These are phyloP conservation scores for Epicoccum nigrum DNA, from an alignment of 2,329 filamentous ascomycete species.

Conservation along the genomic window DNA sequence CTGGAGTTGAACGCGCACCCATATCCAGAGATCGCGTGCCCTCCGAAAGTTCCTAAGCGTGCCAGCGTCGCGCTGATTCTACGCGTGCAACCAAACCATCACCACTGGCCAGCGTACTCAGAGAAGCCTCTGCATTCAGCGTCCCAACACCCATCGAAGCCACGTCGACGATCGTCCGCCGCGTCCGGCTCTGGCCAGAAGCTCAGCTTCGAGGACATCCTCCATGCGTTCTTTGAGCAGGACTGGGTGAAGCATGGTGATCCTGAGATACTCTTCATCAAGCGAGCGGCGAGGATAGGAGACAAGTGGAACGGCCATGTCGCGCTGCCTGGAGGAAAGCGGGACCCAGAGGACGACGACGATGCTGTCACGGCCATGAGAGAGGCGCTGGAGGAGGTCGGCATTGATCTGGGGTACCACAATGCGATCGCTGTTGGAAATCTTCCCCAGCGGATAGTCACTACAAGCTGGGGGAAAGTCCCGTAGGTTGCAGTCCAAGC, in stretches of 20 bases:
- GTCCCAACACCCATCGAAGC: constrained; percentile 23
- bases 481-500: constrained; percentile 54
- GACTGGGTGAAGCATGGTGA: constrained; percentile 70
- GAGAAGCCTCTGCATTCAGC: constrained; percentile 24
- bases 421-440: constrained; percentile 61
- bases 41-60: constrained; percentile 60
- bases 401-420: constrained; percentile 61
- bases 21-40: constrained; percentile 57
- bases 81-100: constrained; percentile 64
- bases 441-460: constrained; percentile 69
- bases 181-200: constrained; percentile 31
- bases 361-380: constrained; percentile 68
- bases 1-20: constrained; percentile 52
- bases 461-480: constrained; percentile 69
- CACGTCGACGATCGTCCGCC: constrained; percentile 36
- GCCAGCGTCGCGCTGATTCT: constrained; percentile 71
- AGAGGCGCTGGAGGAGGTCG: constrained; percentile 71
- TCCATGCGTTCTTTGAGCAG: constrained; percentile 67
- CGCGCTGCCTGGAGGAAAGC: constrained; percentile 70
- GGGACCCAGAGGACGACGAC: constrained; percentile 68
- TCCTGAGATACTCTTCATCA: constrained; percentile 74
- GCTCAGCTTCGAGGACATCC: constrained; percentile 48
- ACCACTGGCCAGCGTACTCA: constrained; percentile 56
- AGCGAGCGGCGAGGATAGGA: constrained; percentile 67
- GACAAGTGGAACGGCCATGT: constrained; percentile 75